phyloP scores from a whole-genome alignment of 768 basidiomycete species.

The Pholiota microspora region DNA sequence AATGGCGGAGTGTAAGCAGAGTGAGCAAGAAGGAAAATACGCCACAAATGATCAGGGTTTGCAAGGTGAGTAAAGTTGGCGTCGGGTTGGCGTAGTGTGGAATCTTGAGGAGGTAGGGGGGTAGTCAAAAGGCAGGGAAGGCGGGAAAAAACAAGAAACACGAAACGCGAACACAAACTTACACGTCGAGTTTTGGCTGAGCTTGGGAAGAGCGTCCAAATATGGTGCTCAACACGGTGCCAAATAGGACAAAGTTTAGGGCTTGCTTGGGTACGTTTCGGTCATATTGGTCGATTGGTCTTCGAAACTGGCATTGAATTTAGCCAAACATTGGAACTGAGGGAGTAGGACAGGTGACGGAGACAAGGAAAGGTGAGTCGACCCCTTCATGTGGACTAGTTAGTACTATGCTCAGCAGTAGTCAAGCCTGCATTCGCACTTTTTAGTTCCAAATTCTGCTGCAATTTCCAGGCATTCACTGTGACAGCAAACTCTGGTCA shows the following conservation, averaged over 20 bases:
- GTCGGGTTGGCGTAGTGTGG: too few species aligned
- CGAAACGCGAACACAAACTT: neutral
- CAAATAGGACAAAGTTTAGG: neutral
- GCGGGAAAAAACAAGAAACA: neutral
- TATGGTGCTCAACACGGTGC: neutral
- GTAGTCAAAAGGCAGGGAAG: too few species aligned
- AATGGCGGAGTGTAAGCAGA: neutral
- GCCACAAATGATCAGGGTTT: neutral
- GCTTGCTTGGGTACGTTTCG: neutral
- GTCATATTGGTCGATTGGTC: neutral
- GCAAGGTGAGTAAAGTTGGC: neutral
- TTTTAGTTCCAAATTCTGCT: too few species aligned
- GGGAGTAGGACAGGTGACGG: too few species aligned
- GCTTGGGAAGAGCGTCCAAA: neutral
- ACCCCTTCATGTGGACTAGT: too few species aligned
- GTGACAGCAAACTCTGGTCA: too few species aligned
- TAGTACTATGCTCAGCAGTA: too few species aligned
- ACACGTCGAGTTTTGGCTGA: neutral
- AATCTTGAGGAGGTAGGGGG: neutral
- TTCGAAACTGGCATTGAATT: neutral
- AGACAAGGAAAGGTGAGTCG: too few species aligned
- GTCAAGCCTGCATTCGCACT: too few species aligned
- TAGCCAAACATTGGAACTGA: too few species aligned
- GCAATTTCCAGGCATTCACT: too few species aligned
- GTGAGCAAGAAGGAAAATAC: neutral